Evolutionary conservation across 2,329 filamentous ascomycete genomes (phyloP).

Genomic region (Fusarium nanum): DNA sequence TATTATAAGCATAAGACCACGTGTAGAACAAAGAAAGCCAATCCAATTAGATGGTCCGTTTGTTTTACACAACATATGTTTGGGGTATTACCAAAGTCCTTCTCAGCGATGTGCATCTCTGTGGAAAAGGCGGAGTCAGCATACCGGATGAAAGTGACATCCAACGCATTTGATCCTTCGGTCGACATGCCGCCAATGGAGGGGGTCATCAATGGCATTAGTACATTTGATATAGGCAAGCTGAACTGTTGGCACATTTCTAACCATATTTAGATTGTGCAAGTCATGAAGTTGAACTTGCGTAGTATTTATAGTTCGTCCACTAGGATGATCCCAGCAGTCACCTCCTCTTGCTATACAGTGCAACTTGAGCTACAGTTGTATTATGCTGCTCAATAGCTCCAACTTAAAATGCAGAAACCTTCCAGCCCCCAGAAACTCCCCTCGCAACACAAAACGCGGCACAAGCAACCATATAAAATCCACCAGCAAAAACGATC

Average conservation of each 20-base stretch:
- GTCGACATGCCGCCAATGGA: background rate
- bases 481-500: slow-evolving; percentile 17
- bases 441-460: slow-evolving; percentile 19
- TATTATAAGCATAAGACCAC: background rate
- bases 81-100: background rate
- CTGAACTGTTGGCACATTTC: background rate
- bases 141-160: background rate
- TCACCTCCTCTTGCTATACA: background rate
- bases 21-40: background rate
- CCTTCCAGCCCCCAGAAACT: slow-evolving; percentile 14
- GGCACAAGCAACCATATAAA: slow-evolving; percentile 17
- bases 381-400: background rate
- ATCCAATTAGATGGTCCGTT: background rate
- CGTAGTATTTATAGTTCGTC: background rate
- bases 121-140: background rate
- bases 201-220: background rate
- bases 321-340: background rate
- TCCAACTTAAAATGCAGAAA: background rate
- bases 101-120: background rate
- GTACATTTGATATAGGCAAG: background rate
- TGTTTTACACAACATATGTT: background rate
- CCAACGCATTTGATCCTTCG: background rate
- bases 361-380: background rate
- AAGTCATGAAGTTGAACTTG: background rate
- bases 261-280: background rate